phyloP scores from a whole-genome alignment of 257 asterid species.

The Prunella vulgaris region DNA sequence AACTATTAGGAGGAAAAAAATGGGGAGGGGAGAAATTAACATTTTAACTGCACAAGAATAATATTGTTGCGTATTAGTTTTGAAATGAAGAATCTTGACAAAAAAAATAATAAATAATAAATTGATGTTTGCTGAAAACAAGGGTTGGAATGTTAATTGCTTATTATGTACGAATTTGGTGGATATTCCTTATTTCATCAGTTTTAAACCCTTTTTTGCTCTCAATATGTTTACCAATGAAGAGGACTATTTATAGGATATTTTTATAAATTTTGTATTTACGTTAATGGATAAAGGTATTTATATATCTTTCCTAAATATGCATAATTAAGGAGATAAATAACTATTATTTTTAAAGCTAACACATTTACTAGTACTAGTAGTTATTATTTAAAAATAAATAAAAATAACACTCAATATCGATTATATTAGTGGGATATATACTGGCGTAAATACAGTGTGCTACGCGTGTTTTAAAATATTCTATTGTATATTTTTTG shows the following conservation, averaged over 20 bases:
- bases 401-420: too few species aligned
- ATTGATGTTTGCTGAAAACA: constrained; percentile 7
- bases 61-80: background rate
- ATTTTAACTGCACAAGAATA: background rate
- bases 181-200: constrained; percentile 7
- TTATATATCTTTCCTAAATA: too few species aligned
- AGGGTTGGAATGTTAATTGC: constrained; percentile 18
- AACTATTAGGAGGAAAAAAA: background rate
- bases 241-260: background rate
- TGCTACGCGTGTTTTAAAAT: too few species aligned
- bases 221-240: background rate
- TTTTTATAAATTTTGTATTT: background rate
- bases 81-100: background rate
- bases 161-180: constrained; percentile 14
- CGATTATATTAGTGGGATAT: too few species aligned
- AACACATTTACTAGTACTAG: too few species aligned
- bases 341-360: too few species aligned
- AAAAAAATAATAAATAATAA: too few species aligned
- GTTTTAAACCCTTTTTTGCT: background rate
- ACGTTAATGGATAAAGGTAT: too few species aligned
- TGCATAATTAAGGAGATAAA: too few species aligned
- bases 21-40: background rate
- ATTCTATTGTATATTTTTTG: too few species aligned
- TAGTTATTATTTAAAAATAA: too few species aligned
- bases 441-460: too few species aligned